Evolutionary conservation across 768 basidiomycete species (phyloP).

Genomic region (Hygrophoropsis aurantiaca): DNA sequence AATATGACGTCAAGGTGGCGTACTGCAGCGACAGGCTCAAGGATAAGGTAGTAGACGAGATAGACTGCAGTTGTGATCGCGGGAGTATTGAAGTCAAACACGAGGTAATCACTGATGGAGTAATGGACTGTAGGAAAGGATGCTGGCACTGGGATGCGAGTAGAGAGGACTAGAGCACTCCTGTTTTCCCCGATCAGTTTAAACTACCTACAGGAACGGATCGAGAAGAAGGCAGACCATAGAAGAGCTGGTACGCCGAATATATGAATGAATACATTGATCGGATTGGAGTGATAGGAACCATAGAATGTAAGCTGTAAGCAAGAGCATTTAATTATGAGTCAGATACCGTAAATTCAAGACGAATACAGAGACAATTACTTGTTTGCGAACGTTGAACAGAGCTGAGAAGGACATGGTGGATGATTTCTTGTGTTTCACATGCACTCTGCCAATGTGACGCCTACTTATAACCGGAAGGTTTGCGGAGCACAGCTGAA

Average conservation of each 20-base stretch:
- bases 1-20: slow-evolving; percentile 23
- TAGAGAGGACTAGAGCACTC: slow-evolving; percentile 58
- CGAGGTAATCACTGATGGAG: slow-evolving; percentile 58
- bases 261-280: slow-evolving; percentile 85
- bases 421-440: slow-evolving; percentile 1
- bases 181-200: slow-evolving; percentile 31
- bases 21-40: slow-evolving; percentile 88
- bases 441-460: slow-evolving; percentile 13
- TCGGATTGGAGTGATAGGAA: slow-evolving; percentile 82
- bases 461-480: too few relatives aligned
- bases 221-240: slow-evolving; percentile 50
- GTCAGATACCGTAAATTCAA: slow-evolving; percentile 9
- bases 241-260: slow-evolving; percentile 80
- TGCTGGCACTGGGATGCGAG: slow-evolving; percentile 49
- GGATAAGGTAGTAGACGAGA: slow-evolving; percentile 70
- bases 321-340: slow-evolving; percentile 1
- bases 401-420: slow-evolving; percentile 37
- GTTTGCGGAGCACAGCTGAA: too few relatives aligned
- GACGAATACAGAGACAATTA: slow-evolving; percentile 26
- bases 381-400: slow-evolving; percentile 74
- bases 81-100: slow-evolving; percentile 69
- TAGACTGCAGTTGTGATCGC: slow-evolving; percentile 60
- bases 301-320: slow-evolving; percentile 87
- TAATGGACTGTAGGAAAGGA: slow-evolving; percentile 55
- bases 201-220: slow-evolving; percentile 8